Conservation (phyloP, 129 eudicot species). For the Pulicaria dysenterica region DNA sequence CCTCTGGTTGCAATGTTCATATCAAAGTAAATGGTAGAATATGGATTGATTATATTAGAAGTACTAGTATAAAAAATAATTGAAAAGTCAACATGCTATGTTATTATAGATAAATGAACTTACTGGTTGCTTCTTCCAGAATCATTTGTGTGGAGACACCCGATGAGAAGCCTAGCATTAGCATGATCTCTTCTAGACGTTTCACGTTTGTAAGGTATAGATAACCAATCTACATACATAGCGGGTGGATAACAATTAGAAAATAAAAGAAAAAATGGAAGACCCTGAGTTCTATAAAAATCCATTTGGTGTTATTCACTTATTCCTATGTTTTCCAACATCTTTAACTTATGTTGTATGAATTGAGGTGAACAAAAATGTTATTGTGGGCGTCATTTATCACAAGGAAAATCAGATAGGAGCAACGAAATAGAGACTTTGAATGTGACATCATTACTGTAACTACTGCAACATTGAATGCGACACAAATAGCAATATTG, state of each 20-base stretch:
- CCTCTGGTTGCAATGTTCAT: not conserved
- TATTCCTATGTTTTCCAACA: not conserved
- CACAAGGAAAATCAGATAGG: not conserved
- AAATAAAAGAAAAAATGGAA: not conserved
- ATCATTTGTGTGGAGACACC: conserved; percentile 53
- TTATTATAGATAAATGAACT: conserved; percentile 19
- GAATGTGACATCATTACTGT: not conserved
- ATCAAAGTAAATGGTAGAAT: not conserved
- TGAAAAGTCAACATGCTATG: not conserved
- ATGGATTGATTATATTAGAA: conserved; percentile 11
- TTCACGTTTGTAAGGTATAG: conserved; percentile 75
- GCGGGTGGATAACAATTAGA: conserved; percentile 7
- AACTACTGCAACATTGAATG: not conserved
- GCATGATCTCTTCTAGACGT: conserved; percentile 86
- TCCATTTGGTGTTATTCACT: not conserved
- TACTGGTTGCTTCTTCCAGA: conserved; percentile 39
- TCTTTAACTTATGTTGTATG: not conserved
- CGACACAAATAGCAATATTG: not conserved
- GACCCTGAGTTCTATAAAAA: not conserved
- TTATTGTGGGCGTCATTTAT: not conserved
- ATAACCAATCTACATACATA: conserved; percentile 79
- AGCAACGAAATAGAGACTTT: not conserved
- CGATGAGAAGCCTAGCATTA: conserved; percentile 69
- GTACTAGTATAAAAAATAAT: not conserved
- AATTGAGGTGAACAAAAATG: not conserved